Evolutionary conservation across 2,329 filamentous ascomycete species (phyloP).

Genomic region (Fusarium piperis): DNA sequence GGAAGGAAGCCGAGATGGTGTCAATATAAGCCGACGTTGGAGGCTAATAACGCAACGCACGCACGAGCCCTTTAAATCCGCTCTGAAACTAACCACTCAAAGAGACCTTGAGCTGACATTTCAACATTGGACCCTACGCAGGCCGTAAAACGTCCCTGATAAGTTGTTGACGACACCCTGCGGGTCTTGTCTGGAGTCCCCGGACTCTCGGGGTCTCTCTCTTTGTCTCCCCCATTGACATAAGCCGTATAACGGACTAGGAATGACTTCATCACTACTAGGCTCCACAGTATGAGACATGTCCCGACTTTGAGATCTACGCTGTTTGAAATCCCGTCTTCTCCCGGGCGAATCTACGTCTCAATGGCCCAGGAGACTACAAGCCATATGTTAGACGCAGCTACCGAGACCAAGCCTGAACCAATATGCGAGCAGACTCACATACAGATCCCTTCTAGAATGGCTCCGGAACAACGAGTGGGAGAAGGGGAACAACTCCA

Average conservation of each 20-base stretch:
- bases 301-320: neutral
- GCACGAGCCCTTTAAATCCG: neutral
- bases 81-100: neutral
- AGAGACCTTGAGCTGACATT: neutral
- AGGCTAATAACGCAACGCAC: neutral
- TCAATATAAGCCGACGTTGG: neutral
- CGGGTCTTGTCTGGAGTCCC: neutral
- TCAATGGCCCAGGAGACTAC: neutral
- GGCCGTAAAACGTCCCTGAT: neutral
- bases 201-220: neutral
- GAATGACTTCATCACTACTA: neutral
- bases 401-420: neutral
- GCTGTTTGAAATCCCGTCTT: neutral
- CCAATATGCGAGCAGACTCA: neutral
- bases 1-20: neutral
- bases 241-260: neutral
- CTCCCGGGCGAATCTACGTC: neutral
- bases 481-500: neutral
- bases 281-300: neutral
- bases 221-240: neutral
- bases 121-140: neutral
- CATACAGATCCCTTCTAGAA: neutral
- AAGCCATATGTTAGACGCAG: neutral
- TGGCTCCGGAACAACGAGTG: neutral
- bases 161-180: neutral